phyloP scores from a whole-genome alignment of 768 basidiomycete species.

The Suillus americanus region DNA sequence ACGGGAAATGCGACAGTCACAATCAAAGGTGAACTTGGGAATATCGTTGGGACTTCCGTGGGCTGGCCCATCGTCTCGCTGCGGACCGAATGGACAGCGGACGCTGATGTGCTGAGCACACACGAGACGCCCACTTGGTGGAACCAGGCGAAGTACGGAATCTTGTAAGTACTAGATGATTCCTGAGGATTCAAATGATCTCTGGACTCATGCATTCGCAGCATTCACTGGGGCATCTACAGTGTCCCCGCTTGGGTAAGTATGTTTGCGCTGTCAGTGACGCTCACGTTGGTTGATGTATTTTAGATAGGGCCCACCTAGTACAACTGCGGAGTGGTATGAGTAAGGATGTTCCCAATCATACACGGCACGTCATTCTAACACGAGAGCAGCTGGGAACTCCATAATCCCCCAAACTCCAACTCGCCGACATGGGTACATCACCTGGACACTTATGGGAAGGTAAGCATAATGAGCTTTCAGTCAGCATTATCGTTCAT shows the following conservation, averaged over 20 bases:
- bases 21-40: constrained; percentile 36
- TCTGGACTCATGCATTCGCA: constrained; percentile 16
- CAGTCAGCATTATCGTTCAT: neutral
- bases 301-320: constrained; percentile 35
- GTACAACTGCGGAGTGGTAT: constrained; percentile 56
- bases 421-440: constrained; percentile 46
- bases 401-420: constrained; percentile 37
- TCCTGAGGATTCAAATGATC: neutral
- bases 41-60: constrained; percentile 32
- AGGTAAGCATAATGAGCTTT: constrained; percentile 16
- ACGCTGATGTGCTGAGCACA: constrained; percentile 34
- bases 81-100: constrained; percentile 40
- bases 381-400: constrained; percentile 32
- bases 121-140: constrained; percentile 61
- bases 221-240: constrained; percentile 51
- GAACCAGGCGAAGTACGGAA: constrained; percentile 54
- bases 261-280: constrained; percentile 14
- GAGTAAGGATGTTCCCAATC: constrained; percentile 27
- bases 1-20: constrained; percentile 29
- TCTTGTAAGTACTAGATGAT: constrained; percentile 42
- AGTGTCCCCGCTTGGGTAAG: constrained; percentile 46
- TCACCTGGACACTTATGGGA: constrained; percentile 51
- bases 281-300: constrained; percentile 1
- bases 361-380: neutral
- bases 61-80: constrained; percentile 41